Conservation (phyloP, 176 grass and related monocot species). For the Carex scoparia region DNA sequence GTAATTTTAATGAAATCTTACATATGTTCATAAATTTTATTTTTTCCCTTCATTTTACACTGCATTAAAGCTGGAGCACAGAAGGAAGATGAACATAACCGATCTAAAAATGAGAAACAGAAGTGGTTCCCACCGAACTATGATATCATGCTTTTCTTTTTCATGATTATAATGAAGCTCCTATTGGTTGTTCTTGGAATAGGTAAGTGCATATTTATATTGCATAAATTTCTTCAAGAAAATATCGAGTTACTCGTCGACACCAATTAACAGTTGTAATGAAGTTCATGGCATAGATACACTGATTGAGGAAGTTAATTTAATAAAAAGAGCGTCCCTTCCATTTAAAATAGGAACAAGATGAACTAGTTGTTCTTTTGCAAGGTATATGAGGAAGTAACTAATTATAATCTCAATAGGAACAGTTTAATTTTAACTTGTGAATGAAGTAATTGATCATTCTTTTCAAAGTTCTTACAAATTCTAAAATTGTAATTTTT, state of each 20-base stretch:
- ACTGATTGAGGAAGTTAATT: background rate
- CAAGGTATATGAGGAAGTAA: background rate
- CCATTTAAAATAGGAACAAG: background rate
- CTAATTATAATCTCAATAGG: background rate
- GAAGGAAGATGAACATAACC: background rate
- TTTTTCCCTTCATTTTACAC: background rate
- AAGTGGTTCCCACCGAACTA: background rate
- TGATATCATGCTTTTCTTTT: background rate
- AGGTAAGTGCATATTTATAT: no score
- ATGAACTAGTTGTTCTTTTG: background rate
- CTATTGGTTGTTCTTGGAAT: background rate
- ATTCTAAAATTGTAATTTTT: background rate
- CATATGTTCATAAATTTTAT: background rate
- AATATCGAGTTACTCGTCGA: background rate
- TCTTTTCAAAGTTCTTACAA: background rate
- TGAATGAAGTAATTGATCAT: background rate
- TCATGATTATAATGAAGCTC: conserved; percentile 3
- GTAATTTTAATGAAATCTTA: background rate
- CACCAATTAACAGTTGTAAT: background rate
- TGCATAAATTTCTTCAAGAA: background rate
- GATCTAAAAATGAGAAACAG: background rate
- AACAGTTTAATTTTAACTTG: background rate
- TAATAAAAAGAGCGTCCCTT: background rate
- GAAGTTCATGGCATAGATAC: background rate
- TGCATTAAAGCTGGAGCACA: background rate